These are phyloP conservation scores for Cladophialophora yegresii DNA, from an alignment of 2,329 filamentous ascomycete species.

Conservation along the genomic window DNA sequence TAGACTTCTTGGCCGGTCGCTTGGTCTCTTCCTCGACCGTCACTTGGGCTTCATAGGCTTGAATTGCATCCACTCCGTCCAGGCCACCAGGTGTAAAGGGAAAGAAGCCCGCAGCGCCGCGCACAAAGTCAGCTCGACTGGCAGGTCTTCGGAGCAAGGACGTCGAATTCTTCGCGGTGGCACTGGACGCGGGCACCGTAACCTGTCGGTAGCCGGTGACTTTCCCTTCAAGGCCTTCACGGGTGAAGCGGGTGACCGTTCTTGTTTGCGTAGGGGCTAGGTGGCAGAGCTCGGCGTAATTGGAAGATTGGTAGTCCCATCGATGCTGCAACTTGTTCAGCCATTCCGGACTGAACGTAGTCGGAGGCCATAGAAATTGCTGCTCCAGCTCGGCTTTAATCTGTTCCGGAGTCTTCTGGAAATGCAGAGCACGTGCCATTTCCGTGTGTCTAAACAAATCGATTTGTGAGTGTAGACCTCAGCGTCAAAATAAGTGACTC, in stretches of 20 bases:
- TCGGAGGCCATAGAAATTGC: constrained; percentile 76
- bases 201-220: constrained; percentile 95
- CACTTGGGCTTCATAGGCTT: constrained; percentile 77
- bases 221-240: constrained; percentile 86
- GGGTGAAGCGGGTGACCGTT: constrained; percentile 88
- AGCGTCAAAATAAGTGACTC: background rate
- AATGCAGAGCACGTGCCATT: background rate
- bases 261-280: constrained; percentile 88
- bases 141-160: constrained; percentile 85
- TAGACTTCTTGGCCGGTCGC: constrained; percentile 41
- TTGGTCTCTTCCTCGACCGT: constrained; percentile 53
- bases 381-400: constrained; percentile 71
- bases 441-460: background rate
- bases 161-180: constrained; percentile 92
- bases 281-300: constrained; percentile 81
- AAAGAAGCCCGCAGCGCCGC: constrained; percentile 89
- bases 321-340: constrained; percentile 82
- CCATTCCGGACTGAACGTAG: constrained; percentile 80
- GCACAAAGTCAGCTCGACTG: constrained; percentile 82
- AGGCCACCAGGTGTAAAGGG: constrained; percentile 90
- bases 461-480: background rate
- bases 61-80: constrained; percentile 81
- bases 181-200: constrained; percentile 83
- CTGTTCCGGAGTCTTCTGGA: constrained; percentile 33
- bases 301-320: constrained; percentile 74